Evolutionary conservation across 192 early-diverging fungal species (phyloP), one percentile per base, ranked within the genome.

Genomic region (Podila minutissima): DNA sequence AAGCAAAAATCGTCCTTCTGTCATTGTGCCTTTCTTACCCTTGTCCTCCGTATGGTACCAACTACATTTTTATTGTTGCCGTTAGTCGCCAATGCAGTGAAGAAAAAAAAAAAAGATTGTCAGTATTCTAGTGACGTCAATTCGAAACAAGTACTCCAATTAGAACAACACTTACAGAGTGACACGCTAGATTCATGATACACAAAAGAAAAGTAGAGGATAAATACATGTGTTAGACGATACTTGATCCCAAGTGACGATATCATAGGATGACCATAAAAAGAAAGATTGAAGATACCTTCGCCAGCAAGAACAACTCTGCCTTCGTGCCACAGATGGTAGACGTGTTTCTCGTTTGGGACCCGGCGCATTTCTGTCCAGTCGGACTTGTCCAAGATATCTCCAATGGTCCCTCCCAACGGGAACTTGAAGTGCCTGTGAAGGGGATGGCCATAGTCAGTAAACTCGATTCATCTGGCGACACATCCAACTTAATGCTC

Each of bases 251-350:
- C 2, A 24, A 11, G 4, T 35, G 37, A 15, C 35, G n/a, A 17
- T 63, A 13, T 5, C 13, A 4, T 15, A 15, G 41, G 41, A 17
- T 46, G 13, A 46, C 41, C 41, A 46, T 5, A 5, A 63, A 12
- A 22, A 65, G 5, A 65, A 50, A 66, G 4, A 33, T 29, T 10
- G 17, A 22, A 51, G 19, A 11, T 68, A 68, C 66, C 66, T 31
- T 68, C 66, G 4, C 66, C 66, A 5, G 51, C 66, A 7, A 68
- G 66, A 5, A 68, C 66, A 12, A 68, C 66, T 17, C 66, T 50
- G 17, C 66, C 66, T 22, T 35, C 57, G 53, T 68, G 57, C 66
- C 66, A 68, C 66, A 68, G 53, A 32, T 68, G 51, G 22, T 68
- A 68, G 33, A 35, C 9, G 2, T 53, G 66, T 17, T 22, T 35